Conservation (phyloP, 2,329 filamentous ascomycete species). For the Colletotrichum siamense region DNA sequence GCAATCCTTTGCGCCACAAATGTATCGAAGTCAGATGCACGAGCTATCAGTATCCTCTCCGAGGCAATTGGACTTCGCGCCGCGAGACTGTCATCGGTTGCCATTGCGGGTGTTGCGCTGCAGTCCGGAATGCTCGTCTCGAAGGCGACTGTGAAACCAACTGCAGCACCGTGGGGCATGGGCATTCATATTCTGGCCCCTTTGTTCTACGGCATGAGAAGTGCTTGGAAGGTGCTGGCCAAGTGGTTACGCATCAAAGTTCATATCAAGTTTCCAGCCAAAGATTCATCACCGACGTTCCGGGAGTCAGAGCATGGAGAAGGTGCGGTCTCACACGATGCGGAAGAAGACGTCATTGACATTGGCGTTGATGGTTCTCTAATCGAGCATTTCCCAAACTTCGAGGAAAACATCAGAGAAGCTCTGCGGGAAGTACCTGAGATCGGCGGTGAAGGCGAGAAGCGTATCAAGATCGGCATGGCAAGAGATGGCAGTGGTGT, state of each 20-base stretch:
- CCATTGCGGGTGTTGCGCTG: conserved; percentile 27
- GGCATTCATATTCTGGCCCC: background rate
- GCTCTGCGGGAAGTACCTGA: conserved; percentile 67
- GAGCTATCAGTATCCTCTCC: conserved; percentile 65
- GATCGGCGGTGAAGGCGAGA: conserved; percentile 66
- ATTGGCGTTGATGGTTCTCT: conserved; percentile 75
- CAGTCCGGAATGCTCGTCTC: conserved; percentile 22
- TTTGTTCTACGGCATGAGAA: background rate
- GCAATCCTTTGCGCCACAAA: conserved; percentile 45
- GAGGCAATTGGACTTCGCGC: conserved; percentile 24
- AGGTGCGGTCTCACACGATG: background rate
- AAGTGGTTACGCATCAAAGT: background rate
- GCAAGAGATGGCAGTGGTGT: conserved; percentile 77
- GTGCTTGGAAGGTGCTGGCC: background rate
- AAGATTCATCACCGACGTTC: background rate
- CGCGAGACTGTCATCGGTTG: conserved; percentile 25
- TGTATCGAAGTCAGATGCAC: conserved; percentile 60
- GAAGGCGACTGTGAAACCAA: background rate
- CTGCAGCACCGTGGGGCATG: background rate
- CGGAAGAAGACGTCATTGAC: conserved; percentile 57
- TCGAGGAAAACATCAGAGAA: conserved; percentile 68
- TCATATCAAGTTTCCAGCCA: background rate
- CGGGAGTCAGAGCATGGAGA: accelerated
- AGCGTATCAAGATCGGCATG: conserved; percentile 71
- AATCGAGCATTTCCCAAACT: conserved; percentile 75